Conservation (phyloP, 805 yeast genomes). For the Candida saitoana region DNA sequence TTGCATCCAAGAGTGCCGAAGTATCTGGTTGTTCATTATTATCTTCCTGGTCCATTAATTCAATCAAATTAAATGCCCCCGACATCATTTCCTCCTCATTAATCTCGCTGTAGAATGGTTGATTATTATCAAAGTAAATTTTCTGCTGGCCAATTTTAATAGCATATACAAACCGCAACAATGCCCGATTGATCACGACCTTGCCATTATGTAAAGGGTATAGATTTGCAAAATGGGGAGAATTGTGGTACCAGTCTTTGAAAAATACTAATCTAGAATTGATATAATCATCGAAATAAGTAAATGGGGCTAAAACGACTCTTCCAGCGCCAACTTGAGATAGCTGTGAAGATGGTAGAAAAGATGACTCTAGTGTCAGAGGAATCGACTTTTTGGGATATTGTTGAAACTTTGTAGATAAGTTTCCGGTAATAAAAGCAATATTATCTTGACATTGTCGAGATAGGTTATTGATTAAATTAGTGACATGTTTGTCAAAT, state of each 20-base stretch:
- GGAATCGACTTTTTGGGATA: conserved; percentile 5
- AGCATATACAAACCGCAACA: conserved; percentile 14
- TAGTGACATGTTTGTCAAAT: conserved; percentile 26
- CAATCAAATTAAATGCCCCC: conserved; percentile 8
- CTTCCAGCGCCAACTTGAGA: conserved; percentile 7
- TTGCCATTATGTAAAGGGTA: conserved; percentile 1
- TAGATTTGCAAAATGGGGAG: conserved; percentile 12
- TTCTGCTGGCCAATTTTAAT: conserved; percentile 13
- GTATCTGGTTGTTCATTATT: neutral
- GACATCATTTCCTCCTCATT: conserved; percentile 1
- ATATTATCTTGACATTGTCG: conserved; percentile 22
- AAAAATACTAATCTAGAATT: conserved; percentile 25
- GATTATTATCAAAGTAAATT: conserved; percentile 23
- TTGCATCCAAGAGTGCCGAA: neutral
- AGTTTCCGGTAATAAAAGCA: conserved; percentile 25
- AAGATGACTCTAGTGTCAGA: conserved; percentile 5
- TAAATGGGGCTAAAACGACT: conserved; percentile 13
- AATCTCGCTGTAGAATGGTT: conserved; percentile 8
- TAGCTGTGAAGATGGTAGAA: conserved; percentile 2
- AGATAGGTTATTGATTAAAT: conserved; percentile 23
- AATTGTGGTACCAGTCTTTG: conserved; percentile 31
- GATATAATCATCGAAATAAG: conserved; percentile 4
- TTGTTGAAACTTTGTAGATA: conserved; percentile 25
- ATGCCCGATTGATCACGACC: conserved; percentile 6
- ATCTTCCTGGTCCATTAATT: conserved; percentile 7